Base-by-base conservation (phyloP, 2,329 filamentous ascomycete genomes). In the Monosporascus cannonballus region DNA sequence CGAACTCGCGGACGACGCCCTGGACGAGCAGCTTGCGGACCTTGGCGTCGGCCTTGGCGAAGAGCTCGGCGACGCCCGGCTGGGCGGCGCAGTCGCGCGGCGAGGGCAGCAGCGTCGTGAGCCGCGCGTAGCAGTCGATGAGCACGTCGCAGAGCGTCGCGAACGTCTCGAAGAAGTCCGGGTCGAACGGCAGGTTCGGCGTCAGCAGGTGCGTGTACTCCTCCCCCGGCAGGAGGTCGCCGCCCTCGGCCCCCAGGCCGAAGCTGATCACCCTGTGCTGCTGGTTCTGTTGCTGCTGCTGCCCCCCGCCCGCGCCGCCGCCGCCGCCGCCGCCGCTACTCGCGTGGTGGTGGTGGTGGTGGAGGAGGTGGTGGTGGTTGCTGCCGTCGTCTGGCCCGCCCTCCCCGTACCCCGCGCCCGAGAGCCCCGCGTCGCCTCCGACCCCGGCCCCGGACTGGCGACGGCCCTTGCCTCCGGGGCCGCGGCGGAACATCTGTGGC, bases 141-240 rank as follows among this genome's bases (percentile, higher is more conserved):
- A 99, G 75, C 3, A 96, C 90, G 67, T 99, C 94, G 73, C 94
- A 97, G 6, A 99, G 78, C 14, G 94, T 96, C 15, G 91, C 87
- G 73, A 97, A 97, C 0, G 92, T 96, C 73, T 95, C 91, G 69
- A 93, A 94, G 65, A 96, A 99, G 71, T 99, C 94, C 0, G 94
- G 94, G 59, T 97, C 92, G 66, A 99, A 99, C 0, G 94, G 94
- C 47, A 99, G 74, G 17, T 85, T 87, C 0, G 94, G 94, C n/a
- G 93, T 97, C 20, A 96, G 79, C 2, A 99, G 78, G 67, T 93
- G 86, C 0, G 85, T 84, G 69, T 96, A 99, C 64, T 95, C 90
- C 65, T 96, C 91, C 38, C 91, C 90, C 0, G 88, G 86, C 1
- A 89, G 74, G 24, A 90, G 77, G 57, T 90, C 88, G 76, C 80